phyloP scores from a whole-genome alignment of 495 filamentous ascomycete genomes.

The Penicillium fimorum region DNA sequence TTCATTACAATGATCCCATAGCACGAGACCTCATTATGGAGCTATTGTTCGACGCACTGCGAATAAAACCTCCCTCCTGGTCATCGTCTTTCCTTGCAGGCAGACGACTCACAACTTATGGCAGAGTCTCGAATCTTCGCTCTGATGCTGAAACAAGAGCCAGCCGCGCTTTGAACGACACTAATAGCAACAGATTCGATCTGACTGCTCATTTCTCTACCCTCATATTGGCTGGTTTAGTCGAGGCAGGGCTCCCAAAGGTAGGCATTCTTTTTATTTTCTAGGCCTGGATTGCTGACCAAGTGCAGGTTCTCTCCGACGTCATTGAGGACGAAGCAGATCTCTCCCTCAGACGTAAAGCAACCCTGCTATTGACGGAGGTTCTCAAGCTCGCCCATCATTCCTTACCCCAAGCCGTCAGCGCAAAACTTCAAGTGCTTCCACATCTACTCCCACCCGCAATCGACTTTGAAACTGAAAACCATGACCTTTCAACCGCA shows the following conservation, averaged over 20 bases:
- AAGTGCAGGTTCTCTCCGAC: conserved; percentile 54
- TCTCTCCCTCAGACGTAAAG: conserved; percentile 77
- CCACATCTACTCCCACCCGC: conserved; percentile 78
- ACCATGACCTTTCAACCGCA: conserved; percentile 74
- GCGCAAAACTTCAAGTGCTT: conserved; percentile 76
- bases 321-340: conserved; percentile 71
- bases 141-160: conserved; percentile 52
- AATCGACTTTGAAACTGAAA: conserved; percentile 63
- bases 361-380: conserved; percentile 85
- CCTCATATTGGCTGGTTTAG: conserved; percentile 79
- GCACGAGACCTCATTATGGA: conserved; percentile 73
- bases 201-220: conserved; percentile 92
- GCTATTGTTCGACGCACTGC: conserved; percentile 82
- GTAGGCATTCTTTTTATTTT: conserved; percentile 39
- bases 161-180: conserved; percentile 50
- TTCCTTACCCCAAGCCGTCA: conserved; percentile 75
- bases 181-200: conserved; percentile 68
- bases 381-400: conserved; percentile 84
- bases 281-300: conserved; percentile 14
- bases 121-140: conserved; percentile 85
- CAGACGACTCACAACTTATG: conserved; percentile 88
- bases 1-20: conserved; percentile 68
- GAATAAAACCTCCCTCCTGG: conserved; percentile 95
- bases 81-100: conserved; percentile 93
- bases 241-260: conserved; percentile 76